These are phyloP conservation scores for Kodamaea leandrae DNA, from an alignment of 805 yeast species.

Conservation along the genomic window DNA sequence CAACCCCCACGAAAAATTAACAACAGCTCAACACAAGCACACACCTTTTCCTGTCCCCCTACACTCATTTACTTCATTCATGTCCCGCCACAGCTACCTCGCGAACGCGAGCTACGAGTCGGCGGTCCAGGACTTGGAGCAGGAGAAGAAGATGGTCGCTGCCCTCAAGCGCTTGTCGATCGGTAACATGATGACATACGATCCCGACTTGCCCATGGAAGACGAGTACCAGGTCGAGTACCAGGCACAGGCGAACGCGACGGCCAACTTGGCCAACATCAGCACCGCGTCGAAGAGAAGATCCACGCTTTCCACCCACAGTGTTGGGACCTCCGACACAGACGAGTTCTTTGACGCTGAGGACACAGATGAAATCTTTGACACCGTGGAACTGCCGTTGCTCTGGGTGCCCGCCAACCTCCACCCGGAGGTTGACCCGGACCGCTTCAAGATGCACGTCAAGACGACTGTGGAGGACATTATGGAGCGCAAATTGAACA, in stretches of 20 bases:
- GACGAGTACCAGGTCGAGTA: slow-evolving; percentile 21
- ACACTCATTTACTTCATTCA: slow-evolving; percentile 1
- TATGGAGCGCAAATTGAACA: slow-evolving; percentile 34
- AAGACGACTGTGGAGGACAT: slow-evolving; percentile 55
- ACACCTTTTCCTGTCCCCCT: no score
- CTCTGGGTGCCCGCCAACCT: slow-evolving; percentile 95
- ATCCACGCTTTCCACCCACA: slow-evolving; percentile 7
- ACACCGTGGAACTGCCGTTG: slow-evolving; percentile 41
- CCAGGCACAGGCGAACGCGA: slow-evolving; percentile 16
- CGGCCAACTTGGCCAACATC: background rate
- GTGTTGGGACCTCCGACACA: slow-evolving; percentile 4
- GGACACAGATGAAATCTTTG: slow-evolving; percentile 18
- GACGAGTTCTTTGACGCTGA: slow-evolving; percentile 21
- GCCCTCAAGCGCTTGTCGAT: slow-evolving; percentile 72
- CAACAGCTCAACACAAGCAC: background rate
- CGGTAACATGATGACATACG: slow-evolving; percentile 58
- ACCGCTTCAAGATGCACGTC: slow-evolving; percentile 69
- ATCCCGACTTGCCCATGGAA: slow-evolving; percentile 66
- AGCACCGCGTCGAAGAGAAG: slow-evolving; percentile 3
- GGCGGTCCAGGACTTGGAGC: slow-evolving; percentile 76
- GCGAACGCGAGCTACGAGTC: slow-evolving; percentile 26
- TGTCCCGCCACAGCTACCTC: slow-evolving; percentile 11
- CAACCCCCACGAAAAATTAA: background rate
- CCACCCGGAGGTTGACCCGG: slow-evolving; percentile 95
- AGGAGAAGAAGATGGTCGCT: slow-evolving; percentile 69